phyloP scores from a whole-genome alignment of 768 basidiomycete species.

The Rhizopogon vulgaris region DNA sequence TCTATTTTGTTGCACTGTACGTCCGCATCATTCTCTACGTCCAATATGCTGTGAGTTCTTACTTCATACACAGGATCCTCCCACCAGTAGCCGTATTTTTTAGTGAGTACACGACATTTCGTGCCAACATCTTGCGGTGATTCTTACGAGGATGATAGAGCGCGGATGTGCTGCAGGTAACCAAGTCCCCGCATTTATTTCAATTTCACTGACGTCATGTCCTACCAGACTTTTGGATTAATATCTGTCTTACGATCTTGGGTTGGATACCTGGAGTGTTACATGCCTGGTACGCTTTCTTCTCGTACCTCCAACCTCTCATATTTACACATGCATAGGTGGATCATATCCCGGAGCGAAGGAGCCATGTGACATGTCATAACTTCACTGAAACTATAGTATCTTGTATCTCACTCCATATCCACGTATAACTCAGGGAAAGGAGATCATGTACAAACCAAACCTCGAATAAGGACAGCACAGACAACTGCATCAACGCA shows the following conservation, averaged over 20 bases:
- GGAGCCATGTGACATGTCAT: slow-evolving; percentile 10
- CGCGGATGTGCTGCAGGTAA: slow-evolving; percentile 21
- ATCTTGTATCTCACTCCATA: background rate
- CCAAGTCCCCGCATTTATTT: background rate
- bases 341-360: slow-evolving; percentile 17
- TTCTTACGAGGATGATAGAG: slow-evolving; percentile 8
- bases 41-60: background rate
- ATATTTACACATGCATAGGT: slow-evolving; percentile 9
- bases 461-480: background rate
- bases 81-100: slow-evolving; percentile 24
- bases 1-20: slow-evolving; percentile 32
- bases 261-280: slow-evolving; percentile 50
- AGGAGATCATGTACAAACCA: background rate
- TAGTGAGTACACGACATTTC: slow-evolving; percentile 13
- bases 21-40: background rate
- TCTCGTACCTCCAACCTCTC: background rate
- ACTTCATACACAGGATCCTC: slow-evolving; percentile 12
- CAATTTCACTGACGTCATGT: background rate
- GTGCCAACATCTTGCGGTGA: background rate
- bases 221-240: slow-evolving; percentile 29
- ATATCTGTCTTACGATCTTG: slow-evolving; percentile 33
- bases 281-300: slow-evolving; percentile 39
- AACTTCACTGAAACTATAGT: background rate
- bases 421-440: too few species aligned
- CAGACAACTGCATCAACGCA: too few species aligned